Evolutionary conservation across 306 rosid genomes (phyloP).

Genomic region (Cicer arietinum): DNA sequence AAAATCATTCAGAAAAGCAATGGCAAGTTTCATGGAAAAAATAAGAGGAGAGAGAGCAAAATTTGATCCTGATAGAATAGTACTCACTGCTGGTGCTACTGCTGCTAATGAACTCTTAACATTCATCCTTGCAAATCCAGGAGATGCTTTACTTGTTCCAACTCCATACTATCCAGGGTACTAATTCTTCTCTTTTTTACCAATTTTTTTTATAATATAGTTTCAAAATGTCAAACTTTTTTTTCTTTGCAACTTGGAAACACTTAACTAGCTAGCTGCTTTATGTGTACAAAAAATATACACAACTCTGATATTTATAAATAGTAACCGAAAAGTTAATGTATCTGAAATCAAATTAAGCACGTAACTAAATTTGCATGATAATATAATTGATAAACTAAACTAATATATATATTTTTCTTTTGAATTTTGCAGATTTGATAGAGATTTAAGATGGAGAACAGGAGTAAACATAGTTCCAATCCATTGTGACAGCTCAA

Average conservation of each 20-base stretch:
- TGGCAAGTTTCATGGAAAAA: constrained; percentile 90
- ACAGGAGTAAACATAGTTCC: constrained; percentile 88
- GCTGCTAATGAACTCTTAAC: constrained; percentile 94
- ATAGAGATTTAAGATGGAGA: constrained; percentile 96
- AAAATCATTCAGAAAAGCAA: constrained; percentile 73
- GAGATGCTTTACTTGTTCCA: constrained; percentile 90
- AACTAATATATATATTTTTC: constrained; percentile 3
- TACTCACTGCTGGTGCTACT: constrained; percentile 96
- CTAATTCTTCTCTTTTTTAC: constrained; percentile 21
- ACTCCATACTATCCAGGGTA: constrained; percentile 98
- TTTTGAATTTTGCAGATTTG: constrained; percentile 62
- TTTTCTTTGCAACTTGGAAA: constrained; percentile 34
- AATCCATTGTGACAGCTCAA: constrained; percentile 80
- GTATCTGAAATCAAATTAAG: not conserved
- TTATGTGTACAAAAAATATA: too few relatives aligned
- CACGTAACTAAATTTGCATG: not conserved
- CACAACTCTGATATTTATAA: too few relatives aligned
- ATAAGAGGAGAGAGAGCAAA: constrained; percentile 77
- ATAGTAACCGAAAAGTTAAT: too few relatives aligned
- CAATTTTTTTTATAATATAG: not conserved
- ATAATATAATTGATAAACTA: not conserved
- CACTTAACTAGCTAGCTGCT: not conserved
- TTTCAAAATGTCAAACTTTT: not conserved
- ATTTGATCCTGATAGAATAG: constrained; percentile 72
- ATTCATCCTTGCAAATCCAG: constrained; percentile 84